phyloP scores from a whole-genome alignment of 1,139 yeast species.

The Hansenula sp. region DNA sequence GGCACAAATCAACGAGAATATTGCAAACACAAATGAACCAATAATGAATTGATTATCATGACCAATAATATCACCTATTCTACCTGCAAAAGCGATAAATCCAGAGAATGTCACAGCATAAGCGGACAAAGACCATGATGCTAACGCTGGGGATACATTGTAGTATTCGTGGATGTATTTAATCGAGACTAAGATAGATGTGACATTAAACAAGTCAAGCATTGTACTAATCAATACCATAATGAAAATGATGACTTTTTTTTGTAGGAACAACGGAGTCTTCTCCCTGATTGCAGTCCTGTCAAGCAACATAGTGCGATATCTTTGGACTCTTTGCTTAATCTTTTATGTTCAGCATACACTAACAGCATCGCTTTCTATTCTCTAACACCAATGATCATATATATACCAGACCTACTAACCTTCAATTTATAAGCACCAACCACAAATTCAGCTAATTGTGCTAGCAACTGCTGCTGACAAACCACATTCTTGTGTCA shows the following conservation, averaged over 20 bases:
- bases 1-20: slow-evolving; percentile 29
- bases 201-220: neutral
- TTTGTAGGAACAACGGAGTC: neutral
- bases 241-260: neutral
- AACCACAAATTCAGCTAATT: too few species aligned
- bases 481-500: too few species aligned
- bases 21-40: slow-evolving; percentile 19
- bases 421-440: too few species aligned
- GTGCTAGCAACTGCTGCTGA: too few species aligned
- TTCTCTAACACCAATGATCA: too few species aligned
- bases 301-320: too few species aligned
- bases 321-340: too few species aligned
- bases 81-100: slow-evolving; percentile 33
- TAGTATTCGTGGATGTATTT: neutral
- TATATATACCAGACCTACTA: too few species aligned
- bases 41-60: slow-evolving; percentile 24
- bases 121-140: slow-evolving; percentile 33
- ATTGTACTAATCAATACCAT: neutral
- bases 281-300: neutral
- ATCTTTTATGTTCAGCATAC: too few species aligned
- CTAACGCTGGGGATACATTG: slow-evolving; percentile 19
- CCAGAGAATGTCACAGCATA: slow-evolving; percentile 34
- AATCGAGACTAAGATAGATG: neutral
- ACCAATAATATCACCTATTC: slow-evolving; percentile 32
- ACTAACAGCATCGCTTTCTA: too few species aligned